These are phyloP conservation scores for Oleoguttula mirabilis DNA, from an alignment of 495 filamentous ascomycete species.

Conservation along the genomic window DNA sequence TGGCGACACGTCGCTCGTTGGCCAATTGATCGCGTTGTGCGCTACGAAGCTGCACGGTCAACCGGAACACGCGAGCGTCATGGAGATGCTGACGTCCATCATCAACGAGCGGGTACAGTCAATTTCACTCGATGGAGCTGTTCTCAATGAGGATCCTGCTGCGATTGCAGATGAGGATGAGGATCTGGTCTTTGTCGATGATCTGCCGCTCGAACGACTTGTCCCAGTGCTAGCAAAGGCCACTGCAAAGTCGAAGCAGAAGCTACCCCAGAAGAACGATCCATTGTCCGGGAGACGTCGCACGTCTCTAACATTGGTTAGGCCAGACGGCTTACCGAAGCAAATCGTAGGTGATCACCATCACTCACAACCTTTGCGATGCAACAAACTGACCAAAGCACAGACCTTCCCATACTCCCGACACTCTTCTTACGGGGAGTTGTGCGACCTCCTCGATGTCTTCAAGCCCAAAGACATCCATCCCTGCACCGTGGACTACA, in stretches of 20 bases:
- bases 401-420: conserved; percentile 73
- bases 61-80: conserved; percentile 24
- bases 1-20: conserved; percentile 23
- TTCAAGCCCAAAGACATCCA: conserved; percentile 69
- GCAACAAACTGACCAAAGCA: no score
- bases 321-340: conserved; percentile 16
- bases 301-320: no score
- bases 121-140: conserved; percentile 4
- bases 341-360: conserved; percentile 15
- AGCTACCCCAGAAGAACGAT: no score
- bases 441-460: conserved; percentile 54
- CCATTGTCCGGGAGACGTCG: no score
- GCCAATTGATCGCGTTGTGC: conserved; percentile 24
- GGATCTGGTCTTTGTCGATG: conserved; percentile 29
- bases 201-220: conserved; percentile 37
- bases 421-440: conserved; percentile 75
- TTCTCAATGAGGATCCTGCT: neutral
- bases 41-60: conserved; percentile 31
- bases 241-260: no score
- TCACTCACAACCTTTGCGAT: neutral
- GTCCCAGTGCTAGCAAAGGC: no score
- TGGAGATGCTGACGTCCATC: conserved; percentile 23
- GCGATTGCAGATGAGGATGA: conserved; percentile 27
- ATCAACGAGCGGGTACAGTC: neutral
- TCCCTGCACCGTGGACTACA: conserved; percentile 66